These are phyloP conservation scores for Candida sanyiensis DNA, from an alignment of 805 yeast genomes.

Conservation along the genomic window DNA sequence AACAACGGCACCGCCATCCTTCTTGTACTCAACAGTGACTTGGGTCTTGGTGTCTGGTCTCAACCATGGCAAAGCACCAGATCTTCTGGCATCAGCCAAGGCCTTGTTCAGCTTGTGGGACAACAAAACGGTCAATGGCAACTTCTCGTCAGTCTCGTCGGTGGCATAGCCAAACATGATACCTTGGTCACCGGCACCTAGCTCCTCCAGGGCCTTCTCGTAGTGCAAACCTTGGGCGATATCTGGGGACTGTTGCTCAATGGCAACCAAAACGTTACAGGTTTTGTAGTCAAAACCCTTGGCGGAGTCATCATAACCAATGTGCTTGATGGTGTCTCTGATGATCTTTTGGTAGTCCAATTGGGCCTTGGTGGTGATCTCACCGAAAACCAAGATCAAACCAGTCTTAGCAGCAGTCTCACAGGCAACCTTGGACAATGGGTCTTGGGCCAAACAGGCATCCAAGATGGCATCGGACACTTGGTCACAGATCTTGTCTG, in stretches of 20 bases:
- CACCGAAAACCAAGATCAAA: conserved; percentile 99
- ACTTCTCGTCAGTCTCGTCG: conserved; percentile 95
- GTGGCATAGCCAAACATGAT: conserved; percentile 99
- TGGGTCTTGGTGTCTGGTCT: conserved; percentile 99
- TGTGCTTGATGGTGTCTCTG: conserved; percentile 97
- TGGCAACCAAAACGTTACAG: conserved; percentile 97
- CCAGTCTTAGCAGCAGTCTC: conserved; percentile 99
- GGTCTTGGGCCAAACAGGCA: conserved; percentile 94
- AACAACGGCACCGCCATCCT: conserved; percentile 91
- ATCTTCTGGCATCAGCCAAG: conserved; percentile 95
- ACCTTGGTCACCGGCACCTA: conserved; percentile 99
- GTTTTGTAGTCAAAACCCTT: conserved; percentile 99
- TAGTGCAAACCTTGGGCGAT: conserved; percentile 99
- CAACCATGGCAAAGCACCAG: conserved; percentile 90
- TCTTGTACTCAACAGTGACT: conserved; percentile 94
- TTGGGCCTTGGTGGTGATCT: conserved; percentile 93
- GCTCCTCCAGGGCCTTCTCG: conserved; percentile 90
- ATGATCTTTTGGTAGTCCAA: conserved; percentile 96
- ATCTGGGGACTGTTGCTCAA: conserved; percentile 99
- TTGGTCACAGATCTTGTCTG: conserved; percentile 97
- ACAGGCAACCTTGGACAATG: conserved; percentile 97
- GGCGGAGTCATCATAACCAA: conserved; percentile 92
- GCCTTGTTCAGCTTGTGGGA: conserved; percentile 96
- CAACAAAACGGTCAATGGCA: conserved; percentile 90
- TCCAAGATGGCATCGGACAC: conserved; percentile 97